Evolutionary conservation across 768 basidiomycete species (phyloP), one percentile per base, ranked within the genome.

Genomic region (Phanerochaete carnosa): DNA sequence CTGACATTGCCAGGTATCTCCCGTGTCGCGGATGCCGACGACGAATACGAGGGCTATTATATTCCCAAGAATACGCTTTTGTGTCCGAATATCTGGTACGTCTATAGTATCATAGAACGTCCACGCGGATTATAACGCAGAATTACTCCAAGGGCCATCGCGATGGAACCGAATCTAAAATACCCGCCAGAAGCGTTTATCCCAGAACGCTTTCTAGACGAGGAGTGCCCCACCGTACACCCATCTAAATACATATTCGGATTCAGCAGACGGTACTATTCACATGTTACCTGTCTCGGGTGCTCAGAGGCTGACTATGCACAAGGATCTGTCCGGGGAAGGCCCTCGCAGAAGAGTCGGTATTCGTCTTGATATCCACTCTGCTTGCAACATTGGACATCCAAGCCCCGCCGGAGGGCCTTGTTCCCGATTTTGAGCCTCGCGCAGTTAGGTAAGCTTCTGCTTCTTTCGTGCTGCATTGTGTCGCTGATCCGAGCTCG

Each of bases 31-130:
- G 81, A 77, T 72, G 78, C 83, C 66, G 81, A 87, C 61, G 85
- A 88, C 62, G 66, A 83, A 30, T 87, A 86, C 62, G 67, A 76
- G 26, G 82, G 78, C 4, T 76, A 78, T 72, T 72, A 77, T 32
- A 80, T 87, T 35, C 86, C 86, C n/a, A 82, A 84, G 66, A 86
- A 86, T 11, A 79, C 83, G 1, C 61, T 84, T 62, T 79, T 83
- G 55, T 55, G 85, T 60, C 77, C 75, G 15, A 86, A 86, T 33
- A 32, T 37, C n/a, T 59, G 83, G 84, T 60, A 45, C 33, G 53
- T 33, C 12, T 5, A 35, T 33, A 3, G 7, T 55, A 5, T 19
- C 6, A 23, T 25, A 6, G 16, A 19, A 13, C 33, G 33, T 13
- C 33, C 56, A 66, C 67, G 2, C 25, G 53, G 19, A 8, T 39